Evolutionary conservation across 176 grass and related monocot genomes (phyloP), one percentile per base, ranked within the genome.

Genomic region (Echinochloa phyllopogon): DNA sequence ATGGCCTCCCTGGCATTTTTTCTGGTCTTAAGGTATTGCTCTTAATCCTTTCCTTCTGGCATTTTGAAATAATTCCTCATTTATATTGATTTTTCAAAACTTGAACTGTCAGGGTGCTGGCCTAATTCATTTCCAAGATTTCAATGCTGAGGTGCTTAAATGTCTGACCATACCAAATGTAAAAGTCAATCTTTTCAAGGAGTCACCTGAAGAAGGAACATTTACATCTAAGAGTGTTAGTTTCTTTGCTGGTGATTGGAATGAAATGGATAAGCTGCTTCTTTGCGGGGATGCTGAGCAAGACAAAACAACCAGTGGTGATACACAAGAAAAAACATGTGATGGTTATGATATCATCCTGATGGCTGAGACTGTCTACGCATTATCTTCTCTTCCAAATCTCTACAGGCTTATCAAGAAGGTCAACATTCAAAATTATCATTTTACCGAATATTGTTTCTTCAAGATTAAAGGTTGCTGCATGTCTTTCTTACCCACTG

Each of bases 221-320:
- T 67, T 50, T 75, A 77, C 69, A 81, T 83, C 56, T 50, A 49
- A 33, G 4, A 65, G 51, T 83, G 53, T 96, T 66, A 88, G 93
- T 65, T 99, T 99, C 80, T 99, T 96, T 61, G 89, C 96, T 86
- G 91, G 93, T 79, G 93, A 99, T 76, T 99, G 91, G 96, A 92
- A 88, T 86, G 91, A 96, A 92, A 88, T 99, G 4, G 85, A 92
- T 83, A 86, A 84, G 78, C 84, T 96, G 39, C 89, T 99, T 65
- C 87, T 90, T 69, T 76, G 62, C 10, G 68, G 83, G 21, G 77
- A 76, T 66, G 27, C 21, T 85, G 83, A 82, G 21, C 55, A 85
- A 58, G 70, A 89, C 83, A 91, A 88, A 85, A 80, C 55, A 87
- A 76, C 60, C 41, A 44, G 44, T 41, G 37, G 11, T 75, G 49